These are phyloP conservation scores for Stemphylium lycopersici DNA, from an alignment of 2,329 filamentous ascomycete species.

Conservation along the genomic window DNA sequence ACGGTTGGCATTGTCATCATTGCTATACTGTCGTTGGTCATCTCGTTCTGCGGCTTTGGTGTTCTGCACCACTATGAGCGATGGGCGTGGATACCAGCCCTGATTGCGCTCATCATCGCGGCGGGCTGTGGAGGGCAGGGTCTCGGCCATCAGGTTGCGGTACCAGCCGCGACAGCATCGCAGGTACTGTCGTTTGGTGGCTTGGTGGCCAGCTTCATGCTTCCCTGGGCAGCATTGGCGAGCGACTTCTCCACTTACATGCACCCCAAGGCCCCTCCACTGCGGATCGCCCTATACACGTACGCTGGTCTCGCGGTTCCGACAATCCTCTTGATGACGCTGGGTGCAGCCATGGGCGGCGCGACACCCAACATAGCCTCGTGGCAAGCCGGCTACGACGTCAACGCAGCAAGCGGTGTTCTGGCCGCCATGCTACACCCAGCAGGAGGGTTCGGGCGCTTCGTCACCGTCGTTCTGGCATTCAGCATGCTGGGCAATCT, in stretches of 20 bases:
- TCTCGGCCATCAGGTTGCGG: constrained; percentile 56
- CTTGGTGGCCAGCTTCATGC: constrained; percentile 67
- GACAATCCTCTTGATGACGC: constrained; percentile 64
- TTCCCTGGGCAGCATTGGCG: constrained; percentile 65
- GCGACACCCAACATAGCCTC: constrained; percentile 60
- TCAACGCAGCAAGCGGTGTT: constrained; percentile 63
- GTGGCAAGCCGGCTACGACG: constrained; percentile 62
- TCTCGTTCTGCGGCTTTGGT: constrained; percentile 67
- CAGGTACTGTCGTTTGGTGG: constrained; percentile 63
- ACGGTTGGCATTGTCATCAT: constrained; percentile 68
- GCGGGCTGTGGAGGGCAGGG: constrained; percentile 60
- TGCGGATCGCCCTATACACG: constrained; percentile 61
- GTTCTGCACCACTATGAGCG: constrained; percentile 64
- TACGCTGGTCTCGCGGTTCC: constrained; percentile 63
- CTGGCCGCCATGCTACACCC: constrained; percentile 65
- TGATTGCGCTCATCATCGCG: constrained; percentile 62
- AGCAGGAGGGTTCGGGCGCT: constrained; percentile 66
- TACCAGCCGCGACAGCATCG: constrained; percentile 53
- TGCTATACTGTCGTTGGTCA: constrained; percentile 61
- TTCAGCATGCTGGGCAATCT: constrained; percentile 63
- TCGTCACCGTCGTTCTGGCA: constrained; percentile 64
- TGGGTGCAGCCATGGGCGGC: constrained; percentile 69
- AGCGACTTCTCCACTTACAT: constrained; percentile 69
- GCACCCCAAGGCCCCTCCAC: constrained; percentile 60
- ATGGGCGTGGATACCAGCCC: constrained; percentile 62